Evolutionary conservation across 1,139 yeast genomes (phyloP), one percentile per base, ranked within the genome.

Genomic region (Geotrichum phurueaensis): DNA sequence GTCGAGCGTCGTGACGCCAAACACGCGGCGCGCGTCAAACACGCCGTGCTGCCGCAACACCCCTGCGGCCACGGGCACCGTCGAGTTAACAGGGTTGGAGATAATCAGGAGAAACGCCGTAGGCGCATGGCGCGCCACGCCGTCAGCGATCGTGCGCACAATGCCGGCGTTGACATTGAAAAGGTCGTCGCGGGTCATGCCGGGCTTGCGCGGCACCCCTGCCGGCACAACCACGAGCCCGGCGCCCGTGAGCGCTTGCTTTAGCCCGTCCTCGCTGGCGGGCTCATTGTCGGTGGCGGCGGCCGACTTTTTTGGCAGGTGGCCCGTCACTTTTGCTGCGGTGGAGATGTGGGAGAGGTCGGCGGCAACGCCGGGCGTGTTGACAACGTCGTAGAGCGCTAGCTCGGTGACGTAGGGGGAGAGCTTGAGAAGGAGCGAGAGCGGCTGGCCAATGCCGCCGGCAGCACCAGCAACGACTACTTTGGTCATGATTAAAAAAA

Each of bases 191-290:
- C 98, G 86, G 67, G 97, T 89, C 98, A 92, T 92, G 68, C 97
- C 97, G 62, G 97, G 97, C 80, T 92, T 92, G 80, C 98, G 85
- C 74, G 97, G 97, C 63, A 92, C 89, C 73, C 98, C 97, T 57
- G 97, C 97, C 65, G 97, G 97, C 73, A 92, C 88, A 64, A 92
- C 84, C 65, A 92, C 88, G 65, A 91, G 81, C 70, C 87, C 88
- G 31, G 96, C 80, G 57, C 84, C 87, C 58, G 81, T 76, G 68
- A 92, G 80, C 31, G 96, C 95, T 51, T 69, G 70, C 57, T 74
- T 70, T 51, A 84, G 73, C 10, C 85, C 86, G 74, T 94, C 85
- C 73, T 85, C 84, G 62, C 92, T 82, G 66, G 91, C 85, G 51
- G 98, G 98, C 69, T 89, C 83, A 72, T 98, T 98, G 70, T 90